A percentile compares a stretch with the other conserved stretches of the same genome.
Evolutionary conservation across 129 eudicot genomes (phyloP).

Genomic region (Cynara cardunculus): DNA sequence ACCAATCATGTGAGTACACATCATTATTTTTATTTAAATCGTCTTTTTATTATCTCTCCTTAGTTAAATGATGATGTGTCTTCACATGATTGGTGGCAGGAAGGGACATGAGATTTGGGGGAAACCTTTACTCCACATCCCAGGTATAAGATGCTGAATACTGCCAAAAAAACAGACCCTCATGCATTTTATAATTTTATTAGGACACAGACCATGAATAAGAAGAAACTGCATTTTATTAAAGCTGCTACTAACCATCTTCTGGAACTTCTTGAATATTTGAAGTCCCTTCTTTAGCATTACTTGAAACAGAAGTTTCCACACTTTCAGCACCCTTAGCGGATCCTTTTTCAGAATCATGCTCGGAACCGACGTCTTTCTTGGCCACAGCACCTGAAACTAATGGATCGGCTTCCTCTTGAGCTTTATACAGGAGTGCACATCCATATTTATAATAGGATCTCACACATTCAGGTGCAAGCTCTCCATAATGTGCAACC

Average conservation of each 20-base stretch:
- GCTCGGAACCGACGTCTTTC: slow-evolving; percentile 55
- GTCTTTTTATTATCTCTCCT: background rate
- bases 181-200: background rate
- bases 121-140: background rate
- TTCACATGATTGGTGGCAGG: background rate
- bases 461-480: slow-evolving; percentile 81
- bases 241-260: slow-evolving; percentile 39
- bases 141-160: background rate
- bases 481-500: slow-evolving; percentile 87
- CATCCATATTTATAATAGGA: slow-evolving; percentile 80
- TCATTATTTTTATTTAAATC: background rate
- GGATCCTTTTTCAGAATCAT: slow-evolving; percentile 37
- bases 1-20: too few species aligned
- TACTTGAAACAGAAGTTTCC: slow-evolving; percentile 55
- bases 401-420: slow-evolving; percentile 74
- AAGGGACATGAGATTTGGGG: too few species aligned
- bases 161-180: background rate
- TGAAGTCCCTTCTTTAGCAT: slow-evolving; percentile 40
- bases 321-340: slow-evolving; percentile 32
- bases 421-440: slow-evolving; percentile 93
- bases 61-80: background rate
- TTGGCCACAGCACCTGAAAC: slow-evolving; percentile 60
- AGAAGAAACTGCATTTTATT: background rate
- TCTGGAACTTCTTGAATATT: slow-evolving; percentile 28
- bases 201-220: background rate